phyloP scores from a whole-genome alignment of 768 basidiomycete species.

The Phaeotremella skinneri region DNA sequence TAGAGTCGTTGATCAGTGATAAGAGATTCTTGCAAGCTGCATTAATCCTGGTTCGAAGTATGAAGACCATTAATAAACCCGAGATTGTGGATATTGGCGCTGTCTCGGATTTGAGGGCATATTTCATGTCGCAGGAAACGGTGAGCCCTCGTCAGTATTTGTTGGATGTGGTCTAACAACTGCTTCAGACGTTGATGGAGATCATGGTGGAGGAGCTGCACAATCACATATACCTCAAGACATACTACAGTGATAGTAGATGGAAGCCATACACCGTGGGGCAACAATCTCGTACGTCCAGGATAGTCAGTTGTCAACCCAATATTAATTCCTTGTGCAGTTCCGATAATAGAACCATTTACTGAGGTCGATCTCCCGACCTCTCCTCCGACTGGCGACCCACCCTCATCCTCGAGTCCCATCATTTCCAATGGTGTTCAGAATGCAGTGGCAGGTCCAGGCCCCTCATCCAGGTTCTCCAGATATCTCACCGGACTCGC shows the following conservation, averaged over 20 bases:
- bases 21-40: constrained; percentile 88
- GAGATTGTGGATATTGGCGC: constrained; percentile 98
- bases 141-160: constrained; percentile 56
- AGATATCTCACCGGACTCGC: constrained; percentile 50
- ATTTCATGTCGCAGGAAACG: constrained; percentile 79
- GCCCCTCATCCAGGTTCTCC: constrained; percentile 46
- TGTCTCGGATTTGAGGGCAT: constrained; percentile 77
- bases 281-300: constrained; percentile 68
- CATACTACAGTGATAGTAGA: constrained; percentile 89
- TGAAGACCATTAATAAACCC: constrained; percentile 84
- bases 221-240: constrained; percentile 94
- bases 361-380: constrained; percentile 23
- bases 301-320: neutral
- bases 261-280: constrained; percentile 82
- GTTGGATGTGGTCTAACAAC: neutral
- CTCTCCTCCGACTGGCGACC: neutral
- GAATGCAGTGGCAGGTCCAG: constrained; percentile 9
- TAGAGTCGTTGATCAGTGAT: constrained; percentile 93
- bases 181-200: constrained; percentile 73
- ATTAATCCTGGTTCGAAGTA: constrained; percentile 74
- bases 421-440: constrained; percentile 18
- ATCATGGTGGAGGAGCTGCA: constrained; percentile 94
- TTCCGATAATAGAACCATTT: constrained; percentile 40
- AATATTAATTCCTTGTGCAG: constrained; percentile 7
- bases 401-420: neutral